These are phyloP conservation scores for Thalassiosira profunda DNA, from an alignment of 108 stramenopile species.

Conservation along the genomic window DNA sequence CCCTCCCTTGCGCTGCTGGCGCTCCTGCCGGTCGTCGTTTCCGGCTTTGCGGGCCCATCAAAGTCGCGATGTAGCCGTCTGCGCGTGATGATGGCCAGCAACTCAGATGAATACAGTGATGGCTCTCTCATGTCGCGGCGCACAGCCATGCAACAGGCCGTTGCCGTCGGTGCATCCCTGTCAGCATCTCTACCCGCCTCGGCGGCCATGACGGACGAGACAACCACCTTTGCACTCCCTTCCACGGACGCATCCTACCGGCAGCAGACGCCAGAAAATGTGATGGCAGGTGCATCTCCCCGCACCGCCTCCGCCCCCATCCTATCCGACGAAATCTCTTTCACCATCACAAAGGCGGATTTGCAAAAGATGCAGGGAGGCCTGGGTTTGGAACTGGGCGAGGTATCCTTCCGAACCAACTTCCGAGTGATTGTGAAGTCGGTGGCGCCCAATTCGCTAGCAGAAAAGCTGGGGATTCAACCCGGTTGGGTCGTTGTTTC, in stretches of 20 bases:
- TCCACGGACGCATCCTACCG: conserved; percentile 23
- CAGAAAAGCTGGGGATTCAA: conserved; percentile 62
- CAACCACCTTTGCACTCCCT: conserved; percentile 55
- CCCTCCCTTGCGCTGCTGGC: no score
- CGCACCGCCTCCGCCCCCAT: no score
- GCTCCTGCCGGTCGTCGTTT: no score
- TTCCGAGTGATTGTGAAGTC: conserved; percentile 79
- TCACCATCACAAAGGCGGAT: conserved; percentile 59
- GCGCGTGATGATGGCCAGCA: neutral
- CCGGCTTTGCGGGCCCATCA: no score
- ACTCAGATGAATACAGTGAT: neutral
- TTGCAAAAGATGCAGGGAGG: conserved; percentile 50
- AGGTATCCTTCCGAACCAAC: conserved; percentile 78
- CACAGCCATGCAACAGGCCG: conserved; percentile 10
- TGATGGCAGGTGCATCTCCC: neutral
- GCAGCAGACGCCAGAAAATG: conserved; percentile 13
- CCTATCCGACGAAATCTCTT: conserved; percentile 51
- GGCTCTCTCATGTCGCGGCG: conserved; percentile 14
- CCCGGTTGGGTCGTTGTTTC: conserved; percentile 71
- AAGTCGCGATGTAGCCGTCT: conserved; percentile 5
- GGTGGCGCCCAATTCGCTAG: conserved; percentile 67
- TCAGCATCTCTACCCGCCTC: neutral
- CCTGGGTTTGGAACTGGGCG: conserved; percentile 77
- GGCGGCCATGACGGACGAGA: conserved; percentile 70
- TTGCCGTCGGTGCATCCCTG: conserved; percentile 3